Evolutionary conservation across 495 filamentous ascomycete genomes (phyloP), one percentile per base, ranked within the genome.

Genomic region (Neurospora sp.): DNA sequence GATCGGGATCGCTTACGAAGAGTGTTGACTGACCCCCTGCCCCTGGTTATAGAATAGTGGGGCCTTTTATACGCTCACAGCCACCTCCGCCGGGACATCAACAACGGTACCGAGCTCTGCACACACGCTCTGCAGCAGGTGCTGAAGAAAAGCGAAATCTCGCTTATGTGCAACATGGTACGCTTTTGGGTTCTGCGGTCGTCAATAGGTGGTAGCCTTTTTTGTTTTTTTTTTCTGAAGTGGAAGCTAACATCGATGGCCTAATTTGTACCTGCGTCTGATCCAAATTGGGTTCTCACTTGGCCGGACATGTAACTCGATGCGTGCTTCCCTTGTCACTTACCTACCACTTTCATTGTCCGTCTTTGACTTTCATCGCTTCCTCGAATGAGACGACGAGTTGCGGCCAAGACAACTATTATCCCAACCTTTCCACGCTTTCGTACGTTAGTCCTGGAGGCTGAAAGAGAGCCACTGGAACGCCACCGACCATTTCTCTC

Each of bases 261-360:
- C 31, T 40, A 73, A 73, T 75, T 61, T 75, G 75, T 76, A 73
- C 75, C 73, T 75, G 75, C 75, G 27, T 75, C 20, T 46, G 42
- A n/a, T 18, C 74, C 14, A 37, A 66, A 35, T 66, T 35, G 53
- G 22, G 11, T 61, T 16, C 5, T 66, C 53, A 66, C 9, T n/a
- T 44, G 42, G 42, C 16, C 18, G 41, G 41, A 0, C 42, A n/a
- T 18, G 18, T 5, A n/a, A 22, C 42, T 48, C 44, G 44, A 48
- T 44, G 41, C 41, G 16, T 42, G 12, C 40, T 16, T n/a, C n/a
- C n/a, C n/a, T n/a, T 41, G 40, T 41, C 39, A 40, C 39, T 31
- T 31, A 31, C 27, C 27, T 31, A 31, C 27, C 27, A 31, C 27
- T 31, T 31, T 31, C 27, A 31, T 40, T 8, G 46, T 22, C 46